Evolutionary conservation across 768 basidiomycete species (phyloP), one percentile per base, ranked within the genome.

Genomic region (Cantharellus anzutake): DNA sequence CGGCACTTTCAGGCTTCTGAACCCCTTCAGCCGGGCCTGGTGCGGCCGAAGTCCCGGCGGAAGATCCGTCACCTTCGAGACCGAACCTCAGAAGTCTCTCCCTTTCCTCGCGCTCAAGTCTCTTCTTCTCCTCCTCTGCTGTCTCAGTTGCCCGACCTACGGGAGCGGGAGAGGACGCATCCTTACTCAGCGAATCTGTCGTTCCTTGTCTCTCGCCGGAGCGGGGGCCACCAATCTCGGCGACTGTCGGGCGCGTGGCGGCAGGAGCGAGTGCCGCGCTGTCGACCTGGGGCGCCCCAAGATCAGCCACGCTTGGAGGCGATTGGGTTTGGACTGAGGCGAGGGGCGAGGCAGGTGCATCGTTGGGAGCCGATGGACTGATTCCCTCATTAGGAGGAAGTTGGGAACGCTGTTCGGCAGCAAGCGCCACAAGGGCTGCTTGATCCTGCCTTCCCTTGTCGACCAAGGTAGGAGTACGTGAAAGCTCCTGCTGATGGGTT

Each of bases 401-500:
- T 29, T 29, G 20, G 20, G 20, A 29, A 5, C 79, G 74, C 1
- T 76, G 74, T 44, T 75, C 34, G 2, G 76, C 70, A n/a, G 75
- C 66, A 52, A 68, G 68, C 20, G 41, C 37, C 16, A 7, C 41
- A 20, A 11, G 48, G 4, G 60, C n/a, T n/a, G 56, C n/a, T 51
- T 58, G 60, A 58, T 52, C 38, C 7, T 2, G 11, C 51, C 42
- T 44, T 20, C 72, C 70, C 60, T 72, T 70, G 53, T 63, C 64
- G 42, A 64, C 57, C 35, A 65, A 62, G 37, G 63, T 65, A 3
- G 64, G 60, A 34, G 67, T 64, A 52, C 40, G 63, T 56, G 38
- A 51, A 63, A 91, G 74, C 70, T 90, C 88, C 41, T 71, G 74
- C 0, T 83, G 84, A 65, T 91, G 88, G 42, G 81, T 89, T 70